Evolutionary conservation across 495 filamentous ascomycete genomes (phyloP), one percentile per base, ranked within the genome.

Genomic region (Penicillium flavigenum): DNA sequence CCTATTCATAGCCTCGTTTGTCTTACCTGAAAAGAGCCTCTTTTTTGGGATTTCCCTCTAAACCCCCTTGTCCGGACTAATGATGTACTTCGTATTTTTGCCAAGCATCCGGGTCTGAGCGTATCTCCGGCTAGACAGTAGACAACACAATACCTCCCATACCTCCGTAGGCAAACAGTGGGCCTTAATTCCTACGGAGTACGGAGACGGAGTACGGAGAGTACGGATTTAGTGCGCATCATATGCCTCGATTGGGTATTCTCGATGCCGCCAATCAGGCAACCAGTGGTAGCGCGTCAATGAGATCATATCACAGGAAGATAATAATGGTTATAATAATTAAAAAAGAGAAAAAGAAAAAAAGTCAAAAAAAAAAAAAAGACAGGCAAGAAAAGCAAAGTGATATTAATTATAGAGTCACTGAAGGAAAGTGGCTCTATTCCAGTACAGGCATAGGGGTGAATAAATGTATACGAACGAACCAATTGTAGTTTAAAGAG

Each of bases 251-350:
- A 45, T 52, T 34, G 47, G 56, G 56, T 53, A 56, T 51, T 22
- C 36, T 6, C 24, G 17, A 54, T 60, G 63, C 57, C 51, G 29
- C 56, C 63, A 65, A 62, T 65, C 49, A 59, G 46, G 16, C 54
- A 42, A 43, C 52, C 20, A 29, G 44, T 38, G 31, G 31, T 59
- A 54, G 46, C 50, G 46, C 55, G 50, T 43, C 17, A 47, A 47
- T 47, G 34, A 43, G 4, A 19, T 20, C 10, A 47, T 12, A 26
- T 12, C 3, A 22, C 26, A 42, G n/a, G 29, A 31, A 10, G 29
- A 31, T 31, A 31, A 52, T 42, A 57, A 56, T 32, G 42, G 27
- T 43, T 36, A 49, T 44, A 58, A 54, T 34, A 29, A 50, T 43
- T 43, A 29, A 26, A 20, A 51, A 49, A 19, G 24, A 26, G 27